Conservation (phyloP, 2,329 filamentous ascomycete genomes). For the Chrysoporthe cubensis region DNA sequence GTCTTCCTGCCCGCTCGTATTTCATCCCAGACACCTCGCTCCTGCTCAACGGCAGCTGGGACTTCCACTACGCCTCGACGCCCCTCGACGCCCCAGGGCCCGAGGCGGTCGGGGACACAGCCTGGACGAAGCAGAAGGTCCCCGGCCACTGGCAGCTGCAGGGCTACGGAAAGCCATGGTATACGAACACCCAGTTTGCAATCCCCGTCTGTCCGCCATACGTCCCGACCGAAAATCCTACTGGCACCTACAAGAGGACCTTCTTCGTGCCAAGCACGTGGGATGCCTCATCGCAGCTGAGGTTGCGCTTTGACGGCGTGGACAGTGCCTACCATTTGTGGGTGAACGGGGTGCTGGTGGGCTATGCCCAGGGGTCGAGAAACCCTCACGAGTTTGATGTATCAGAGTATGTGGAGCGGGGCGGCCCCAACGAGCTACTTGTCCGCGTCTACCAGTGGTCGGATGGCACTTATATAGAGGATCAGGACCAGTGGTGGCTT, state of each 20-base stretch:
- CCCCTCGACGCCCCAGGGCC: constrained; percentile 51
- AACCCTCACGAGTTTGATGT: constrained; percentile 74
- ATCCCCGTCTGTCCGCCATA: constrained; percentile 68
- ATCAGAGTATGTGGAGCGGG: constrained; percentile 48
- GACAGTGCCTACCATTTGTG: constrained; percentile 73
- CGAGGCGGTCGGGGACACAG: constrained; percentile 31
- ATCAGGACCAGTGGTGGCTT: constrained; percentile 72
- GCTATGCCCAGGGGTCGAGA: constrained; percentile 70
- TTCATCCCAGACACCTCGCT: constrained; percentile 54
- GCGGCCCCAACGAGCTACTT: constrained; percentile 56
- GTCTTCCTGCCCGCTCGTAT: constrained; percentile 56
- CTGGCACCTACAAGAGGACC: constrained; percentile 62
- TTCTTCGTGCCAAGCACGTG: constrained; percentile 58
- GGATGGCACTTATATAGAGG: constrained; percentile 71
- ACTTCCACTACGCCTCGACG: constrained; percentile 54
- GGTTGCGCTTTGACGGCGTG: constrained; percentile 72
- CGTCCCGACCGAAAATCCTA: constrained; percentile 66
- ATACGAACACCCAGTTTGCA: constrained; percentile 70
- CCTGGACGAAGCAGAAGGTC: constrained; percentile 59
- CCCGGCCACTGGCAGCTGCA: constrained; percentile 74
- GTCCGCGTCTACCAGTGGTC: constrained; percentile 74
- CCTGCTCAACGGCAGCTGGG: constrained; percentile 60
- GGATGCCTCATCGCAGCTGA: constrained; percentile 52
- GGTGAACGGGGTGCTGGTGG: constrained; percentile 66
- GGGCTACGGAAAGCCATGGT: constrained; percentile 68